Evolutionary conservation across 2,329 filamentous ascomycete genomes (phyloP).

Genomic region (Bipolaris sorokiniana): DNA sequence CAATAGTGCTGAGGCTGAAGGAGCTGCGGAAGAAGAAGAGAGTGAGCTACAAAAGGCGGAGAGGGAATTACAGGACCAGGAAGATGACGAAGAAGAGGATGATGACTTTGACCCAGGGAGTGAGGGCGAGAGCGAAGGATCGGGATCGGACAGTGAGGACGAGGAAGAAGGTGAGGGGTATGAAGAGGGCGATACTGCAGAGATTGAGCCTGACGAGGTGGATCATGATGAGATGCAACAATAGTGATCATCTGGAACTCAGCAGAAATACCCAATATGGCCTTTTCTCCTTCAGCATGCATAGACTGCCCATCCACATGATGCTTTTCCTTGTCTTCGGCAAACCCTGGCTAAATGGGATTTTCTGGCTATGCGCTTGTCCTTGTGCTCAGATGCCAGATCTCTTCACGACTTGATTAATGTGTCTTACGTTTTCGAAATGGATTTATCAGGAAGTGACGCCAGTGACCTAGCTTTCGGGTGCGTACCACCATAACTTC

Average conservation of each 20-base stretch:
- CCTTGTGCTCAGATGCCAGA: neutral
- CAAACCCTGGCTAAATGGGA: neutral
- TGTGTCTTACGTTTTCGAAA: too few species aligned
- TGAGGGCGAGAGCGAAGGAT: constrained; percentile 51
- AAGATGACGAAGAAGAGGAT: constrained; percentile 51
- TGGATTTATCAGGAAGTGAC: neutral
- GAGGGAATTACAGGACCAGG: constrained; percentile 44
- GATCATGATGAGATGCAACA: constrained; percentile 41
- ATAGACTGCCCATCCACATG: neutral
- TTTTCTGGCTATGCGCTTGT: neutral
- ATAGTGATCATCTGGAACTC: neutral
- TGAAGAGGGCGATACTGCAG: constrained; percentile 37
- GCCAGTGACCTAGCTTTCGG: neutral
- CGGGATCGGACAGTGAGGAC: constrained; percentile 45
- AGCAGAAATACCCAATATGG: neutral
- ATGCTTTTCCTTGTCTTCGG: neutral
- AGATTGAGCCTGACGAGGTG: constrained; percentile 20
- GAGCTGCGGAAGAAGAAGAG: constrained; percentile 42
- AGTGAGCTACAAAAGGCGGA: constrained; percentile 50
- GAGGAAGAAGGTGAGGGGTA: constrained; percentile 41
- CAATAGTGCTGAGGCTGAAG: constrained; percentile 8
- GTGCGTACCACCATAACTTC: neutral
- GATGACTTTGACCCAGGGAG: constrained; percentile 53
- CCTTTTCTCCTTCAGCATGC: neutral
- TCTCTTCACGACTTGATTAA: neutral